Percentiles rank a stretch among this genome's conserved stretches.
Conservation (phyloP, 305 asterid species). For the Solanum aculeatissimum region DNA sequence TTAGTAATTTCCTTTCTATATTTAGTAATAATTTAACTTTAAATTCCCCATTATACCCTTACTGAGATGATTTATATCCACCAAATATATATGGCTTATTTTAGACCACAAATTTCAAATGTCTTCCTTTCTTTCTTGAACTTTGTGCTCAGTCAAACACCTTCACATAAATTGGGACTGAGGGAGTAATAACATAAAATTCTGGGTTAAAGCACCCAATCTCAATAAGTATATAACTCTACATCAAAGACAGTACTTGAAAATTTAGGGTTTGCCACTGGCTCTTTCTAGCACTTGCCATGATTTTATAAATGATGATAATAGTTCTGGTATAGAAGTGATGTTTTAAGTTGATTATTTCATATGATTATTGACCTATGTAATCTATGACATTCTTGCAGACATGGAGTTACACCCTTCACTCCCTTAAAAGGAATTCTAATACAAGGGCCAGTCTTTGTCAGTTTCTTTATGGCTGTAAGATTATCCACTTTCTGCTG, state of each 20-base stretch:
- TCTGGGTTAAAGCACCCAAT: not conserved
- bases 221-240: not conserved
- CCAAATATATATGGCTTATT: not conserved
- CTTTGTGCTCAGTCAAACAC: not conserved
- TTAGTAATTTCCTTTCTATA: not conserved
- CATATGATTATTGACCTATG: not conserved
- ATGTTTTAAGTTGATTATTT: not conserved
- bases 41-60: not conserved
- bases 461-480: conserved; percentile 88
- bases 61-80: not conserved
- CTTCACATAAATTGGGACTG: not conserved
- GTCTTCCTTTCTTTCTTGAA: not conserved
- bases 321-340: not conserved
- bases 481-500: conserved; percentile 18
- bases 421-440: conserved; percentile 78
- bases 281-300: not conserved
- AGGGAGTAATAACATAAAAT: not conserved
- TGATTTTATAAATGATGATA: not conserved
- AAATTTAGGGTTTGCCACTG: not conserved
- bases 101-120: not conserved
- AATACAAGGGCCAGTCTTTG: conserved; percentile 71
- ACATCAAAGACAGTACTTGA: not conserved
- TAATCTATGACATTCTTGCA: conserved; percentile 17
- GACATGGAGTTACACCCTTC: conserved; percentile 76
- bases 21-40: not conserved